Conservation (phyloP, 1,284 basidiomycete species). For the Vanrija pseudolonga region DNA sequence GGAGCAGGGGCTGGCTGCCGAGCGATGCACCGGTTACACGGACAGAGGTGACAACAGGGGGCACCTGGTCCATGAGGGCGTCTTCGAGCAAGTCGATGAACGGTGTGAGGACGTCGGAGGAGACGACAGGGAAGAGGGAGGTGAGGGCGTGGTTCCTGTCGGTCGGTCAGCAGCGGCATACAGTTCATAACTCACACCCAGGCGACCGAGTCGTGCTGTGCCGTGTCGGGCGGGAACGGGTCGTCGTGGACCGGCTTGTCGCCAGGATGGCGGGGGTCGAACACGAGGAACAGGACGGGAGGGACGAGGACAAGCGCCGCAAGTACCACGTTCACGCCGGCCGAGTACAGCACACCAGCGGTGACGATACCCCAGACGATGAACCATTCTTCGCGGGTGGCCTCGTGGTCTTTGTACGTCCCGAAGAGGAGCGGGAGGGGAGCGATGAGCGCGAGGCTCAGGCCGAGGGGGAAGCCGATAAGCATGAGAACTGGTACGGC, state of each 20-base stretch:
- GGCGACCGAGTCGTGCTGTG: constrained; percentile 4
- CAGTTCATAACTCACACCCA: constrained; percentile 13
- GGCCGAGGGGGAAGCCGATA: too few relatives aligned
- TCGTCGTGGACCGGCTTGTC: neutral
- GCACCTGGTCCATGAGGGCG: constrained; percentile 45
- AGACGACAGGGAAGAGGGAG: constrained; percentile 46
- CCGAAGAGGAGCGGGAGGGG: too few relatives aligned
- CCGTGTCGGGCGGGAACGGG: constrained; percentile 1
- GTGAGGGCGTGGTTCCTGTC: constrained; percentile 43
- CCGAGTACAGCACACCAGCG: neutral
- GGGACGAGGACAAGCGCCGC: neutral
- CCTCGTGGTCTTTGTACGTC: too few relatives aligned
- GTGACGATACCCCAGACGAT: neutral
- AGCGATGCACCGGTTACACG: constrained; percentile 41
- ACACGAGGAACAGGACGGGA: neutral
- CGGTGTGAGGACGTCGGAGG: constrained; percentile 48
- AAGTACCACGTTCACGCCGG: too few relatives aligned
- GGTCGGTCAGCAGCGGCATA: neutral
- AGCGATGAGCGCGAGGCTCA: too few relatives aligned
- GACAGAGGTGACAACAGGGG: constrained; percentile 46
- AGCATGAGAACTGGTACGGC: too few relatives aligned
- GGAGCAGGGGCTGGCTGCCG: constrained; percentile 40
- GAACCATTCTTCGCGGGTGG: too few relatives aligned
- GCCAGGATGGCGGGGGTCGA: neutral
- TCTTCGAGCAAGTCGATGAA: constrained; percentile 50